Evolutionary conservation across 495 filamentous ascomycete genomes (phyloP), one percentile per base, ranked within the genome.

Genomic region (Neurospora tetraspora): DNA sequence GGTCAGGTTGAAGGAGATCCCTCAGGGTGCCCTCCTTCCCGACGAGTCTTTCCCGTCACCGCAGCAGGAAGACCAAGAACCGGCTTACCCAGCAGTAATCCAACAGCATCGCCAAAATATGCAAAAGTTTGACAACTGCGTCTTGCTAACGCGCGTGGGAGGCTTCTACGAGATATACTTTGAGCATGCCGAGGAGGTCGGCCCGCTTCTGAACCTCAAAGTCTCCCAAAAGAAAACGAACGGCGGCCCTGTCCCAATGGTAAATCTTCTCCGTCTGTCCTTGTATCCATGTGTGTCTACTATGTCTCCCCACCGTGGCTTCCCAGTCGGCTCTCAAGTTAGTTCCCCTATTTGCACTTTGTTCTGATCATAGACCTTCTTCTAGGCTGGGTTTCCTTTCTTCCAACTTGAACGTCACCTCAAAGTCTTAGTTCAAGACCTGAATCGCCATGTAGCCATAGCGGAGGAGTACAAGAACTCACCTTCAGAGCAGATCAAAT

Each of bases 111-210:
- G 89, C 42, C 92, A 91, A 73, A 95, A 97, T 78, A 97, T 99
- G 92, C 87, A 88, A 72, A 93, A 90, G 75, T 97, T 96, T 83
- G 88, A 90, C 76, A 92, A 94, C 74, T 97, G 93, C 80, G 91
- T 98, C 34, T 78, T 99, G 27, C 82, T 99, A 71, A 99, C 96
- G 5, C 87, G 94, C 42, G 93, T 99, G 16, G 96, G 96, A 69
- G 89, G 92, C 70, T 99, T 99, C 81, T 99, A 98, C 83, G 96
- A 98, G 87, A 83, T 99, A 70, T 99, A 98, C 81, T 95, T 98
- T 78, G 90, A 94, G 72, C 93, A 98, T 78, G 96, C 96, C 8
- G 92, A 95, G 69, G 91, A 97, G 75, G 89, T 92, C 75, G 96
- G 91, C 5, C 92, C 94, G 23, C 84, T 95, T 36, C 85, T 99